These are phyloP conservation scores for Zymoseptoria crescenta DNA, from an alignment of 2,329 filamentous ascomycete genomes.

Conservation along the genomic window DNA sequence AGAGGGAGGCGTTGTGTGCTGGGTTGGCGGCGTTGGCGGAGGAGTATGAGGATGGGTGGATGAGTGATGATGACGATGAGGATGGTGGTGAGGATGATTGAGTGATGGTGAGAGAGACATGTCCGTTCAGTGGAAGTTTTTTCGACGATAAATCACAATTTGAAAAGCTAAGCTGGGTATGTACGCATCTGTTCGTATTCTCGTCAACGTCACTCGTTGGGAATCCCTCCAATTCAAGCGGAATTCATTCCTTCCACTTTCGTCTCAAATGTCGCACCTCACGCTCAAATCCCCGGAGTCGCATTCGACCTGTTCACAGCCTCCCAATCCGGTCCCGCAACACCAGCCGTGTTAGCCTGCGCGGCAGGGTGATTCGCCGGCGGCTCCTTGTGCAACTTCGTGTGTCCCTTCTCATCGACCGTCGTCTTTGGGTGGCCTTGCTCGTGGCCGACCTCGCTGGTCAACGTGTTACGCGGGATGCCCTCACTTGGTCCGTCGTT, in stretches of 20 bases:
- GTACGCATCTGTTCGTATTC: not conserved
- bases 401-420: not conserved
- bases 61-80: constrained; percentile 46
- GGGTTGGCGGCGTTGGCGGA: constrained; percentile 75
- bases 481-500: not conserved
- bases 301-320: constrained; percentile 6
- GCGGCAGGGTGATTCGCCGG: not conserved
- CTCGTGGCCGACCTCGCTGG: not conserved
- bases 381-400: constrained; percentile 1
- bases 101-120: not conserved
- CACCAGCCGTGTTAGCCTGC: constrained; percentile 3
- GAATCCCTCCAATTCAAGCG: not conserved
- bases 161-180: not conserved
- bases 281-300: not conserved
- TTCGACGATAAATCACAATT: no score
- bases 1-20: constrained; percentile 76
- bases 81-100: constrained; percentile 53
- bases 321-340: constrained; percentile 11
- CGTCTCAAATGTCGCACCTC: no score
- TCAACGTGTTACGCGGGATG: not conserved
- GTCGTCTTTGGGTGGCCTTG: not conserved
- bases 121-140: no score
- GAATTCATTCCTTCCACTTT: no score
- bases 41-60: constrained; percentile 81
- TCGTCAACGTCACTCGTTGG: not conserved